Evolutionary conservation across 306 rosid genomes (phyloP), one percentile per base, ranked within the genome.

Genomic region (Carpinus viminea): DNA sequence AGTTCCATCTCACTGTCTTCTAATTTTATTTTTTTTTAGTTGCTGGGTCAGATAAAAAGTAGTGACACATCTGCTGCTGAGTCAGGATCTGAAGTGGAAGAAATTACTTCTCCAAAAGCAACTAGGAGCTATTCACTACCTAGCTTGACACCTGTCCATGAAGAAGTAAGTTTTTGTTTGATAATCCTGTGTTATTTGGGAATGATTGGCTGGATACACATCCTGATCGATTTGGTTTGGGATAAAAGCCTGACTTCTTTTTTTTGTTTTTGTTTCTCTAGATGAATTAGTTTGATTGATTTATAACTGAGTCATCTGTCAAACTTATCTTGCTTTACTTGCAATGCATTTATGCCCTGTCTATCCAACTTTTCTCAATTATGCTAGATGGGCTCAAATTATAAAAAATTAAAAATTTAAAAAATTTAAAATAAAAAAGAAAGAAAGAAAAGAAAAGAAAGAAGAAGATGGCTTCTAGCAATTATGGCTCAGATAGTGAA

Each of bases 1-100:
- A 41, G 47, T 28, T 31, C 26, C 7, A 6, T 24, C 41, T 31
- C 60, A 70, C 62, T 61, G 70, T 80, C 81, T 47, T 75, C 68
- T n/a, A 20, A 48, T 54, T 65, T 47, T 73, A 77, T 77, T 79
- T 77, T 79, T 7, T 56, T 0, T 82, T 56, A 76, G 74, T 50
- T 76, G 26, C 26, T 74, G 71, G 46, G 64, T 76, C 90, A 90
- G 91, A 85, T 81, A n/a, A 86, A 91, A 87, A 88, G 90, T 57
- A 88, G 97, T 85, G 98, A 93, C 81, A 93, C 97, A 45, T 91
- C 98, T 73, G 86, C 97, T 0, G 97, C 89, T 31, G 98, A 93
- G 81, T 93, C 98, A 20, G 98, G 98, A 76, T 90, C 98, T 38
- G 98, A 93, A 86, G 93, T 88, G 51, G 98, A 93, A 84, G 96